phyloP scores from a whole-genome alignment of 2,329 filamentous ascomycete species.

The Chrysosporium keratinophilum region DNA sequence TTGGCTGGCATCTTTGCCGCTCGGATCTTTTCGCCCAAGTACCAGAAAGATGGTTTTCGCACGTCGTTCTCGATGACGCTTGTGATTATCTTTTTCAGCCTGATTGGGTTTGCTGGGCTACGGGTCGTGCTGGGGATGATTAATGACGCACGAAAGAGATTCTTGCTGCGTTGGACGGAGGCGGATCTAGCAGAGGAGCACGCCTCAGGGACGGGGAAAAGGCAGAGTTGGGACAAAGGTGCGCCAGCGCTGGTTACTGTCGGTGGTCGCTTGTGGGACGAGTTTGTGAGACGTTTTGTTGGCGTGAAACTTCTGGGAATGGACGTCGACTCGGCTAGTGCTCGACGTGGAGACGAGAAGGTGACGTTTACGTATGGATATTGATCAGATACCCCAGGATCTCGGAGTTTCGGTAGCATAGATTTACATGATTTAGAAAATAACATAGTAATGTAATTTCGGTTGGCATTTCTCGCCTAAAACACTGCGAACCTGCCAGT shows the following conservation, averaged over 20 bases:
- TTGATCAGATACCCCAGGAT: not conserved
- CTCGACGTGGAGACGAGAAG: slow-evolving; percentile 16
- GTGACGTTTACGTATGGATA: slow-evolving; percentile 17
- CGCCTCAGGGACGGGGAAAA: not conserved
- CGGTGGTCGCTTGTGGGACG: slow-evolving; percentile 17
- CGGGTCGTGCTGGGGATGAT: slow-evolving; percentile 9
- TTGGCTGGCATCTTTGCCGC: slow-evolving; percentile 41
- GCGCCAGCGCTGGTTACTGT: slow-evolving; percentile 13
- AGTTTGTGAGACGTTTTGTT: slow-evolving; percentile 15
- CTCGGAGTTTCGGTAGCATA: no score
- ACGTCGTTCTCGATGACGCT: slow-evolving; percentile 16
- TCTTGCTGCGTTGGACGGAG: slow-evolving; percentile 3
- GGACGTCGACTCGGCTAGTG: slow-evolving; percentile 8
- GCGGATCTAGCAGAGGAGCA: slow-evolving; percentile 12
- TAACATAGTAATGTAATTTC: no score
- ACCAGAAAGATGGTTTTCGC: slow-evolving; percentile 14
- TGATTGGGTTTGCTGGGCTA: slow-evolving; percentile 14
- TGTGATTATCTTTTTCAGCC: slow-evolving; percentile 14
- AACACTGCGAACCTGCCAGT: no score
- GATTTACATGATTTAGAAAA: no score
- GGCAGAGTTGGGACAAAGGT: slow-evolving; percentile 2
- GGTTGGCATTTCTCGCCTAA: no score
- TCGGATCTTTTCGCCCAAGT: slow-evolving; percentile 34
- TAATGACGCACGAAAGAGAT: slow-evolving; percentile 13
- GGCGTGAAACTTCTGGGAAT: slow-evolving; percentile 15